These are phyloP conservation scores for Talaromyces sp. DNA, from an alignment of 2,329 filamentous ascomycete genomes.

Conservation along the genomic window DNA sequence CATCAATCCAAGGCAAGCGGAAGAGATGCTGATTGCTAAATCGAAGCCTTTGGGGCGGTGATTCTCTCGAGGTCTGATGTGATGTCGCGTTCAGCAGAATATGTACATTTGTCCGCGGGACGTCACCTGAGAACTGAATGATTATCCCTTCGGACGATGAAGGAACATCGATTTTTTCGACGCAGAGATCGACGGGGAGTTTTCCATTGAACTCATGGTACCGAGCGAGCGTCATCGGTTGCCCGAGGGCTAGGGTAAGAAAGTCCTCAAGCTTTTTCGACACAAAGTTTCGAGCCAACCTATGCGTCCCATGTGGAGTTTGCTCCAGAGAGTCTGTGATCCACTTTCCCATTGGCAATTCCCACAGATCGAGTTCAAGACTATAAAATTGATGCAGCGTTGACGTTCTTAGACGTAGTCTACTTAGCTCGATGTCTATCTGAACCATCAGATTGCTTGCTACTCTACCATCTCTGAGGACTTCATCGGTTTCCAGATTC, in stretches of 20 bases:
- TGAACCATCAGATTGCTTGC: conserved; percentile 63
- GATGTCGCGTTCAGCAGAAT: background rate
- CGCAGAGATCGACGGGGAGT: background rate
- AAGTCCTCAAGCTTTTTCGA: conserved; percentile 66
- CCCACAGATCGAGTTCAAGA: conserved; percentile 62
- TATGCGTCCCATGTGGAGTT: background rate
- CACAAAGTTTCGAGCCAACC: conserved; percentile 64
- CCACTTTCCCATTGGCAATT: conserved; percentile 60
- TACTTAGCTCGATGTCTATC: background rate
- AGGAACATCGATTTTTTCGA: background rate
- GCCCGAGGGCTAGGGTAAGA: conserved; percentile 70
- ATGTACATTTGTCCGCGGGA: background rate
- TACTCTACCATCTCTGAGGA: conserved; percentile 49
- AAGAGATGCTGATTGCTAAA: conserved; percentile 13
- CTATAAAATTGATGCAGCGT: conserved; percentile 32
- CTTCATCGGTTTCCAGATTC: background rate
- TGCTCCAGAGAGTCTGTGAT: conserved; percentile 41
- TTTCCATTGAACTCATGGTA: conserved; percentile 8
- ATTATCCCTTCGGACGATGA: background rate
- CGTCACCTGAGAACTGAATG: conserved; percentile 11
- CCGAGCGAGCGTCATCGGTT: conserved; percentile 77
- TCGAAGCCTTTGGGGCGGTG: conserved; percentile 2
- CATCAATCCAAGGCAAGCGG: background rate
- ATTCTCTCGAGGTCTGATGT: background rate
- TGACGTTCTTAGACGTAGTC: conserved; percentile 33